These are phyloP conservation scores for Rosa lucieae DNA, from an alignment of 306 rosid genomes.

Conservation along the genomic window DNA sequence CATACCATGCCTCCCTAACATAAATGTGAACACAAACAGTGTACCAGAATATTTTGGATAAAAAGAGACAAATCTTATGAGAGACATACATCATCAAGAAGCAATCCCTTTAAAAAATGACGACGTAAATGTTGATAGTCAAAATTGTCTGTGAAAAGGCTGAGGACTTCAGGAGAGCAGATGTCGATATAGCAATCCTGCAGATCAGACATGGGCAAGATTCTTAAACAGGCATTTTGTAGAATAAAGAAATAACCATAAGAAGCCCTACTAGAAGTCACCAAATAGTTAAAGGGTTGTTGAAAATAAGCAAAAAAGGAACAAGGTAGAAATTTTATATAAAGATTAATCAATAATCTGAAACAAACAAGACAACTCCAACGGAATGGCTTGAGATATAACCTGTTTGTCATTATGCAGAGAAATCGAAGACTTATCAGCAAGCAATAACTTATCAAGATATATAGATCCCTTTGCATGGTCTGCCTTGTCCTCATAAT, in stretches of 20 bases:
- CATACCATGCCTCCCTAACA: not conserved
- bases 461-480: slow-evolving; percentile 56
- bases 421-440: slow-evolving; percentile 70
- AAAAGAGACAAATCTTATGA: slow-evolving; percentile 15
- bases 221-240: not conserved
- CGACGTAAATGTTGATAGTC: slow-evolving; percentile 99
- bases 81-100: slow-evolving; percentile 80
- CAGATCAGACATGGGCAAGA: slow-evolving; percentile 31
- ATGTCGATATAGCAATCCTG: slow-evolving; percentile 98
- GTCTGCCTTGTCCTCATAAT: slow-evolving; percentile 86
- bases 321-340: not conserved
- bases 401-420: slow-evolving; percentile 95
- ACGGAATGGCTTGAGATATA: slow-evolving; percentile 19
- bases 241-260: not conserved
- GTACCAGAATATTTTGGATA: not conserved
- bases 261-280: not conserved
- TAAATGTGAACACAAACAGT: not conserved
- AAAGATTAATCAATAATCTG: slow-evolving; percentile 18
- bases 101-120: slow-evolving; percentile 96
- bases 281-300: not conserved
- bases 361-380: slow-evolving; percentile 29
- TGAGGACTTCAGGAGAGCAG: slow-evolving; percentile 96
- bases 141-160: slow-evolving; percentile 93
- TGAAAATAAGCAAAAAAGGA: not conserved
- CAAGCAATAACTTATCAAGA: slow-evolving; percentile 74